Conservation (phyloP, 257 asterid species). For the Eucommia ulmoides region DNA sequence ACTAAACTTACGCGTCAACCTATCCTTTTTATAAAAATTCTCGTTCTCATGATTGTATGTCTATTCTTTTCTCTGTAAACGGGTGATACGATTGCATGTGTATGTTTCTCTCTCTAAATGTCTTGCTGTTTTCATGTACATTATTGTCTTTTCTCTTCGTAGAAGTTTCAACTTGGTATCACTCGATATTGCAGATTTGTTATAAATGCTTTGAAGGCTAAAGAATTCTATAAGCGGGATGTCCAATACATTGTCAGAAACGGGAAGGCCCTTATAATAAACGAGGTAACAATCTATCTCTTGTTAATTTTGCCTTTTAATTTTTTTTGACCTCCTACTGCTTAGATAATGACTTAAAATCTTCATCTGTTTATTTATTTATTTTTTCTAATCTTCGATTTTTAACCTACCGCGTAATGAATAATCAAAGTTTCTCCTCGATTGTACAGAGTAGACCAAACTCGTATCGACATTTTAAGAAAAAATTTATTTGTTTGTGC, state of each 20-base stretch:
- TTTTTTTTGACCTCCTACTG: not conserved
- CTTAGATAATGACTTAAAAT: not conserved
- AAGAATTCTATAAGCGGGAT: conserved; percentile 83
- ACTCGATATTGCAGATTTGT: conserved; percentile 55
- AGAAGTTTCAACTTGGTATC: not conserved
- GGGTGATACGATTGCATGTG: no score
- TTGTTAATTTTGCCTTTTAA: not conserved
- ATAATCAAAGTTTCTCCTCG: not conserved
- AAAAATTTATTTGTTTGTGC: no score
- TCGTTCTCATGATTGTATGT: no score
- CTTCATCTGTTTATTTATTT: not conserved
- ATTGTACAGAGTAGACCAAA: not conserved
- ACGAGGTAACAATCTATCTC: conserved; percentile 41
- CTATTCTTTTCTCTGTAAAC: no score
- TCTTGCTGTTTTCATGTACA: conserved; percentile 5
- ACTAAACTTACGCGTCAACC: no score
- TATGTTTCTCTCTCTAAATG: no score
- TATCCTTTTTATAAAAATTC: no score
- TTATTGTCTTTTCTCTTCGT: conserved; percentile 4
- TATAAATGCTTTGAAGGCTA: conserved; percentile 84
- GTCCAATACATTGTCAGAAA: conserved; percentile 90
- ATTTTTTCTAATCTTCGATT: not conserved
- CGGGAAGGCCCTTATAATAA: conserved; percentile 84
- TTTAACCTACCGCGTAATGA: not conserved
- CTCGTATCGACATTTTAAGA: no score